Conservation (phyloP, 1,139 yeast genomes). For the Taphrina flavorubra region DNA sequence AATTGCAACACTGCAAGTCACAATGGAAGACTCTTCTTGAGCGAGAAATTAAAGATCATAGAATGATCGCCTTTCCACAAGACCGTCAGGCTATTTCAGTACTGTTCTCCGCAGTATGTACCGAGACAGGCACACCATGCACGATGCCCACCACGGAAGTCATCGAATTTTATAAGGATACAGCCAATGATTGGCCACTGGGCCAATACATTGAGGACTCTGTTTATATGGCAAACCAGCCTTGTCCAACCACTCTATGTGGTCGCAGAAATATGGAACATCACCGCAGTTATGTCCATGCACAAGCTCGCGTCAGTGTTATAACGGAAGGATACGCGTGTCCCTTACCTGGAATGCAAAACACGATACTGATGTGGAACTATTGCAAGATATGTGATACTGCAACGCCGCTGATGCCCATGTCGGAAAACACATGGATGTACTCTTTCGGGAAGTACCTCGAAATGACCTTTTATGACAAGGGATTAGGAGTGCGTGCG, state of each 20-base stretch:
- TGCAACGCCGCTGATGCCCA: constrained; percentile 78
- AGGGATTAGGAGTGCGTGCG: constrained; percentile 54
- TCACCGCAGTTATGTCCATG: constrained; percentile 87
- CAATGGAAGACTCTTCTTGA: constrained; percentile 70
- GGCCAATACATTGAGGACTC: constrained; percentile 87
- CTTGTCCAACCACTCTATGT: constrained; percentile 76
- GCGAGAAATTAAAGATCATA: constrained; percentile 47
- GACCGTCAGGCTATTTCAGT: constrained; percentile 79
- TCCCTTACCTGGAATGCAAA: constrained; percentile 64
- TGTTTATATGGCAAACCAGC: constrained; percentile 67
- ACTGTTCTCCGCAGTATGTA: constrained; percentile 80
- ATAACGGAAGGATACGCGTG: constrained; percentile 67
- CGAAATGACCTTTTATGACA: constrained; percentile 84
- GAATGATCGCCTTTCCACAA: constrained; percentile 63
- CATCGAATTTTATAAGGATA: constrained; percentile 87
- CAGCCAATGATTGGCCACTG: constrained; percentile 70
- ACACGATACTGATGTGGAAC: constrained; percentile 89
- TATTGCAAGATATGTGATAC: constrained; percentile 79
- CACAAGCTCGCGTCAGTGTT: constrained; percentile 79
- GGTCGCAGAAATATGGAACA: constrained; percentile 75
- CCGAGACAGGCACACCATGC: constrained; percentile 88
- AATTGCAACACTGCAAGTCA: constrained; percentile 47
- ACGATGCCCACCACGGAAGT: constrained; percentile 83
- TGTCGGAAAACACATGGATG: constrained; percentile 89
- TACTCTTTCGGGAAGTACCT: constrained; percentile 91